Evolutionary conservation across 495 filamentous ascomycete species (phyloP), one percentile per base, ranked within the genome.

Genomic region (Neurospora intermedia): DNA sequence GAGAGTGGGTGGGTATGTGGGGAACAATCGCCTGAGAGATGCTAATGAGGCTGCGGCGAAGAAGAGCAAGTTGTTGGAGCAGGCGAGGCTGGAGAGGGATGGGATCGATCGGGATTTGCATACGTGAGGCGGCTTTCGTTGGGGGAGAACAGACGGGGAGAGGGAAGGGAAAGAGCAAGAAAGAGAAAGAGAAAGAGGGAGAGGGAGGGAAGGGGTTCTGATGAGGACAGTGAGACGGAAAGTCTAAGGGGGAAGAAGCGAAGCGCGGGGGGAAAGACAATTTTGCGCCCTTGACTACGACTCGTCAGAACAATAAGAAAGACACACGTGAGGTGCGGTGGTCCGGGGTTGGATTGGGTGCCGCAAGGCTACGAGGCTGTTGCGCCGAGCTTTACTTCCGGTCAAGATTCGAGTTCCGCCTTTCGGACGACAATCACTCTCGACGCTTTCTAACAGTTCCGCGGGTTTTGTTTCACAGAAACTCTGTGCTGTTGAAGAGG

Each of bases 1-100:
- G 78, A 73, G 82, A 48, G 69, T 83, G 9, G 83, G 82, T 1
- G 85, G 84, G 7, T 69, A 80, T 69, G 74, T 72, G 66, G 76
- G 75, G 41, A 70, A 71, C 70, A 73, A 74, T 70, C 43, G 73
- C 75, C 70, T 27, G 13, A 72, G 66, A 23, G 23, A 62, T 31
- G 23, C 23, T 27, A 45, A 45, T n/a, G 43, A 45, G 43, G 43
- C 43, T n/a, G 43, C 43, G 43, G 43, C 43, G 23, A 27, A 62
- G 54, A 62, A 16, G 23, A 62, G 54, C 4, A 62, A 16, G 54
- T 31, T 62, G 16, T 31, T 62, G 54, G 54, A 62, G 23, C 54
- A 62, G 54, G 54, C 54, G 23, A 31, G 54, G 54, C 0, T 62
- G 54, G 54, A 62, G 23, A 62, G 54, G 23, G 54, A 62, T 62